Conservation (phyloP, 2,329 filamentous ascomycete species). For the Coniella vitis region DNA sequence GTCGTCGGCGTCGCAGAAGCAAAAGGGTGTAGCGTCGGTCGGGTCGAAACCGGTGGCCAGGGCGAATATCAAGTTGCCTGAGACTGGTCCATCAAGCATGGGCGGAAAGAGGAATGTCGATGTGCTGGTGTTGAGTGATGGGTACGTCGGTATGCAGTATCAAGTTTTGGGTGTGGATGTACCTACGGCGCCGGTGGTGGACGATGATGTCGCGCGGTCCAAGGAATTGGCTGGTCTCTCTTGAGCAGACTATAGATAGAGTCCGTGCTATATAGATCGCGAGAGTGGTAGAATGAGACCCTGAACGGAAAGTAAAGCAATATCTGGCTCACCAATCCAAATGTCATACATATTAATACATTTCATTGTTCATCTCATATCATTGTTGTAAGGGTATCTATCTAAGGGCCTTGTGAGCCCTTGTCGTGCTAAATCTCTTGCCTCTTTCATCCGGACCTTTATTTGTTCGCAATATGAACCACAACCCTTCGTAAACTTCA, state of each 20-base stretch:
- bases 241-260: not conserved
- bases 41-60: conserved; percentile 45
- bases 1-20: conserved; percentile 16
- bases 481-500: not conserved
- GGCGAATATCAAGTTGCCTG: conserved; percentile 55
- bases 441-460: too few relatives aligned
- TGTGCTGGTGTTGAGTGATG: conserved; percentile 76
- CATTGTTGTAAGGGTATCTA: not conserved
- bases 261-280: too few relatives aligned
- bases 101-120: conserved; percentile 55
- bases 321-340: too few relatives aligned
- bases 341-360: too few relatives aligned
- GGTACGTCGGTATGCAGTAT: conserved; percentile 70
- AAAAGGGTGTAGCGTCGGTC: conserved; percentile 27
- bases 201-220: conserved; percentile 38
- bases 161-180: conserved; percentile 41
- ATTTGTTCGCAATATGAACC: not conserved
- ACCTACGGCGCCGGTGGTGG: conserved; percentile 42
- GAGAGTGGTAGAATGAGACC: too few relatives aligned
- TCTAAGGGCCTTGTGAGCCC: too few relatives aligned
- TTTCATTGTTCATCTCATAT: too few relatives aligned
- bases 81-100: conserved; percentile 22
- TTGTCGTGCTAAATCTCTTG: too few relatives aligned
- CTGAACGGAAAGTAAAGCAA: not conserved
- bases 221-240: conserved; percentile 27